These are phyloP conservation scores for Hortiboletus campestris DNA, from an alignment of 768 basidiomycete species.

Conservation along the genomic window DNA sequence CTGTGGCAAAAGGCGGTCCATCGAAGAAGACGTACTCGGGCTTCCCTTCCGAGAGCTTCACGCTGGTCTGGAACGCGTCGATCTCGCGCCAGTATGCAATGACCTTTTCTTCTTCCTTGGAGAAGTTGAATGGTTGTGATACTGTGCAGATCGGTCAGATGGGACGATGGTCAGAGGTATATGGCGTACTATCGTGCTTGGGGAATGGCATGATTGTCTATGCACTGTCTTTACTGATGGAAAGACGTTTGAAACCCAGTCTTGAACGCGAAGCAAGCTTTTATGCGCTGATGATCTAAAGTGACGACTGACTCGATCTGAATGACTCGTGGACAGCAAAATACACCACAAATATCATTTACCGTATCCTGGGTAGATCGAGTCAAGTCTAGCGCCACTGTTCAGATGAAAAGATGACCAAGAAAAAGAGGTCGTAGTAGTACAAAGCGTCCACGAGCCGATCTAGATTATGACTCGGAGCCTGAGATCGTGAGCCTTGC, in stretches of 20 bases:
- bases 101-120: constrained; percentile 88
- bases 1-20: constrained; percentile 96
- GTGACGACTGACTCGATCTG: constrained; percentile 13
- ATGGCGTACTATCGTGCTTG: constrained; percentile 66
- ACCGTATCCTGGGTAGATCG: neutral
- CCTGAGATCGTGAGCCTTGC: neutral
- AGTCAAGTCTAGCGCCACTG: neutral
- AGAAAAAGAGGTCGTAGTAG: neutral
- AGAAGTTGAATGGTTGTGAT: constrained; percentile 74
- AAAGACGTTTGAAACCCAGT: neutral
- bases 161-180: neutral
- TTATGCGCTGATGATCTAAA: neutral
- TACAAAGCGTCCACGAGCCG: neutral
- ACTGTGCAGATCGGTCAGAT: constrained; percentile 43
- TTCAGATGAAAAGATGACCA: neutral
- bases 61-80: constrained; percentile 93
- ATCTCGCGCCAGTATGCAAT: constrained; percentile 92
- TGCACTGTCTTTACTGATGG: neutral
- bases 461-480: neutral
- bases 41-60: constrained; percentile 88
- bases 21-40: constrained; percentile 96
- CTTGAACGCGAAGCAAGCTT: neutral
- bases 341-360: neutral
- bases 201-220: constrained; percentile 56
- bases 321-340: constrained; percentile 2